A percentile compares a stretch with the other conserved stretches of the same genome.
Conservation (phyloP, 2,329 filamentous ascomycete species). For the Dactylellina haptotyla region DNA sequence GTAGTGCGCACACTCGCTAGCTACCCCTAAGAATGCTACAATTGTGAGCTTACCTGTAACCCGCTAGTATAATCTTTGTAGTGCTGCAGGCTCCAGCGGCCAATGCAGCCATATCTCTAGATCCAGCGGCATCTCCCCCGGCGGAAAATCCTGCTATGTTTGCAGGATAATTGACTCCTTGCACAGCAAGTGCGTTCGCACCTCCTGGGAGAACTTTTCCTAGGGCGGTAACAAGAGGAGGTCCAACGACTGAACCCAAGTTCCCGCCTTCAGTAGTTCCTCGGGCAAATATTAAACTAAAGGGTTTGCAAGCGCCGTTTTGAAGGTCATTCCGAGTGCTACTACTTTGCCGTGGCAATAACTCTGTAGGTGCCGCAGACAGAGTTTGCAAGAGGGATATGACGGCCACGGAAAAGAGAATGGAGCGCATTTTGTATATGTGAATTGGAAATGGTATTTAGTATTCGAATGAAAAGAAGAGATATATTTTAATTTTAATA, state of each 20-base stretch:
- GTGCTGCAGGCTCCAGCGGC: neutral
- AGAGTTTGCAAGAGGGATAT: neutral
- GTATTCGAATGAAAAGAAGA: no score
- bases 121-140: conserved; percentile 57
- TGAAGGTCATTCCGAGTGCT: conserved; percentile 29
- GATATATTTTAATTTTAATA: no score
- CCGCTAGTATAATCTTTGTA: conserved; percentile 21
- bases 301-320: conserved; percentile 26
- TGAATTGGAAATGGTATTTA: no score
- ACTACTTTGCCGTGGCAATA: neutral
- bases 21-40: no score
- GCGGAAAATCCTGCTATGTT: conserved; percentile 55
- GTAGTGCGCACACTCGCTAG: no score
- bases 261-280: conserved; percentile 59
- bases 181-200: conserved; percentile 55
- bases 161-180: conserved; percentile 59
- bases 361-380: neutral
- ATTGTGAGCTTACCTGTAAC: conserved; percentile 23
- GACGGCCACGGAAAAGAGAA: neutral
- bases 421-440: conserved; percentile 1
- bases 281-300: conserved; percentile 59
- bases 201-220: conserved; percentile 41
- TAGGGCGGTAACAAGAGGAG: conserved; percentile 57
- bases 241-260: conserved; percentile 57
- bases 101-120: conserved; percentile 20